These are phyloP conservation scores for Penicillium aurantiogriseum DNA, from an alignment of 2,329 filamentous ascomycete genomes.

Conservation along the genomic window DNA sequence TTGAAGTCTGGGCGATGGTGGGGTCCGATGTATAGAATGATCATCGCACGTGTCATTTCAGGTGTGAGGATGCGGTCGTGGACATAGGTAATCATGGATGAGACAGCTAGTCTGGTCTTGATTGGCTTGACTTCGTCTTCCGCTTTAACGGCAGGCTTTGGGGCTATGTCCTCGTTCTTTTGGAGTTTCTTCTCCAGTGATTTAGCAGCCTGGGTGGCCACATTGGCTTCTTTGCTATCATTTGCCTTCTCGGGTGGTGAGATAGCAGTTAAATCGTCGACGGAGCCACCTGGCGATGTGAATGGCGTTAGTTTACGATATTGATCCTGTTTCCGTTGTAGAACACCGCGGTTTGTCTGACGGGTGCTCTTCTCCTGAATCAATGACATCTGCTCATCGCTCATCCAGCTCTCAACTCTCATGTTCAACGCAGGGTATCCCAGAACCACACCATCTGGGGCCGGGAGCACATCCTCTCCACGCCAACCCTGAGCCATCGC, in stretches of 20 bases:
- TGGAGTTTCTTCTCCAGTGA: slow-evolving; percentile 30
- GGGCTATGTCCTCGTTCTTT: slow-evolving; percentile 34
- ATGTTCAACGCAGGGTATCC: slow-evolving; percentile 91
- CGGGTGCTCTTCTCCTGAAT: slow-evolving; percentile 80
- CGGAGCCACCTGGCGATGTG: slow-evolving; percentile 74
- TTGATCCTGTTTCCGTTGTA: slow-evolving; percentile 82
- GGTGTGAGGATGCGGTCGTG: slow-evolving; percentile 92
- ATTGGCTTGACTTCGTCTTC: slow-evolving; percentile 52
- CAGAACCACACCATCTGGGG: slow-evolving; percentile 76
- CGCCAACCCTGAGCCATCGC: slow-evolving; percentile 58
- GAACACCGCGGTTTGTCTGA: slow-evolving; percentile 72
- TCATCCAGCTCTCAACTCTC: slow-evolving; percentile 99
- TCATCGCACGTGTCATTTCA: slow-evolving; percentile 99
- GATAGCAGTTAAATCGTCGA: slow-evolving; percentile 55
- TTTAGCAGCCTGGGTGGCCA: slow-evolving; percentile 24
- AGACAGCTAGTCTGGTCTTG: slow-evolving; percentile 85
- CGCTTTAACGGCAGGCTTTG: slow-evolving; percentile 36
- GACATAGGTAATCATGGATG: slow-evolving; percentile 97
- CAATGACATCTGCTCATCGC: slow-evolving; percentile 92
- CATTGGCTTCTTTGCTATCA: slow-evolving; percentile 21
- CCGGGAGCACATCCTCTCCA: slow-evolving; percentile 61
- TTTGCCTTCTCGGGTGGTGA: slow-evolving; percentile 16
- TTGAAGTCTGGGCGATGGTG: slow-evolving; percentile 91
- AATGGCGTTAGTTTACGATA: slow-evolving; percentile 75
- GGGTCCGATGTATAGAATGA: slow-evolving; percentile 93